Evolutionary conservation across 495 filamentous ascomycete genomes (phyloP), one percentile per base, ranked within the genome.

Genomic region (Penicillium roqueforti): DNA sequence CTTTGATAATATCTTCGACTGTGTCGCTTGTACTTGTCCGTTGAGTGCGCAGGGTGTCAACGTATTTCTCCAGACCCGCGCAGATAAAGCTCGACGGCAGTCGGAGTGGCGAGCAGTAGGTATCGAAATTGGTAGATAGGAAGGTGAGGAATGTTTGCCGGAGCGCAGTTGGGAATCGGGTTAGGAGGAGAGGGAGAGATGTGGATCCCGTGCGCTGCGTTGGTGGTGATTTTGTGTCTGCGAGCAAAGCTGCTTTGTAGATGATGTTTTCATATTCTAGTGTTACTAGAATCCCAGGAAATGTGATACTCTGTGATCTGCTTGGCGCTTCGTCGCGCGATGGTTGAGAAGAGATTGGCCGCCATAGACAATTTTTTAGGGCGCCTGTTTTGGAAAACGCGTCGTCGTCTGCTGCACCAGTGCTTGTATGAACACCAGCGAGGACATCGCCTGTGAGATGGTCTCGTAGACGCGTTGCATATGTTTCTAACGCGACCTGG

Each of bases 381-480:
- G 73, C 56, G 20, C 81, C 81, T 1, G 71, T 76, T 38, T 69
- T 70, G 1, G 74, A 73, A 5, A 82, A 46, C 28, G 67, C 53
- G 6, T 71, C 65, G 11, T 76, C 65, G 9, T 76, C 75, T 51
- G 60, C 47, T 40, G 61, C 56, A 23, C 56, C 51, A 16, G 67
- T 42, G 10, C 65, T 60, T 26, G 72, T 57, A 41, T 77, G 68
- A 1, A 80, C 60, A 3, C 73, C 74, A 8, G 76, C 67, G 10
- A 80, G 63, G n/a, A 73, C 65, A 32, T 77, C 72, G 16, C 81
- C 81, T 10, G 74, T 75, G 14, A 84, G 63, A 25, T 81, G 70
- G 44, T 83, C 78, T 51, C 71, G 78, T 18, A 84, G 68, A 18
- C 74, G 68, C 42, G 68, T 67, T 14, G 79, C 75, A 57, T 83